Evolutionary conservation across 106 monocot species (phyloP), one percentile per base, ranked within the genome.

Genomic region (Phalaenopsis aphrodite): DNA sequence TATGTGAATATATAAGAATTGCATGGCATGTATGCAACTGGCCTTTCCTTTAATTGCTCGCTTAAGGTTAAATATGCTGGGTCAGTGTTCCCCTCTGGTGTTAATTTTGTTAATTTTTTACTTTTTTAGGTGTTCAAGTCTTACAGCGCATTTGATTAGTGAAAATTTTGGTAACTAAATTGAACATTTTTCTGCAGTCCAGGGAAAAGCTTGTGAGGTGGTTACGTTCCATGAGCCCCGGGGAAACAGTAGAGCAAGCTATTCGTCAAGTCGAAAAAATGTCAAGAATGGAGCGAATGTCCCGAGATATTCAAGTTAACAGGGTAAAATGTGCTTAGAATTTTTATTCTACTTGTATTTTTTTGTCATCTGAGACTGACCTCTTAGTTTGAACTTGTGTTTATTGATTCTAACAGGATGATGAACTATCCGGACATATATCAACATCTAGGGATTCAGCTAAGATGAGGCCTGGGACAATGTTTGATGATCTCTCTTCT

Each of bases 201-300:
- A 91, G 92, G 64, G 99, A 95, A 37, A 93, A 85, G 81, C 43
- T 99, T 65, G 16, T 90, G 56, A 91, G 84, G 67, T 75, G 84
- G 75, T 77, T 95, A 78, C 84, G 91, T 72, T 64, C 81, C 78
- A 77, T 91, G 75, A 88, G 82, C 49, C 91, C 92, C 68, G 94
- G 99, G 18, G 99, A 99, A 79, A 81, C 86, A 79, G 87, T 88
- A 43, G 95, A 99, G 52, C 94, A 87, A 84, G 56, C 80, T 77
- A 93, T 99, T 81, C 84, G 94, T 72, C 99, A 95, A 77, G 82
- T 84, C 56, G 99, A 99, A 80, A 94, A 91, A 86, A 87, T 94
- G 79, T 85, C 87, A 49, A 90, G 84, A 81, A 82, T 77, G n/a
- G 96, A 97, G 36, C 88, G 88, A 15, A 64, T 65, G 7, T 81